Evolutionary conservation across 495 filamentous ascomycete species (phyloP).

Genomic region (Annulohypoxylon nitens): DNA sequence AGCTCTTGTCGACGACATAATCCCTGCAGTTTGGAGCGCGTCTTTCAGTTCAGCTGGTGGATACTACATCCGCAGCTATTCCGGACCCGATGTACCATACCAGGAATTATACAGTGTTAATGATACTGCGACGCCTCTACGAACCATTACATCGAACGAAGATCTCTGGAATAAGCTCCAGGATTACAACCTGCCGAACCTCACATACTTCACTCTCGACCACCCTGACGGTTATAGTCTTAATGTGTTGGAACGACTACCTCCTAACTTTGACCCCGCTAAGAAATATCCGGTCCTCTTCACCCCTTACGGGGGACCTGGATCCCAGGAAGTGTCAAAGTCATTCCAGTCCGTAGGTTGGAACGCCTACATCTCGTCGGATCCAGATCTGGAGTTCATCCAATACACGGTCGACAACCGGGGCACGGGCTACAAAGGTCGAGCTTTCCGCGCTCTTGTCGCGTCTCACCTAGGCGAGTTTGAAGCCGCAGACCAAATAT

Average conservation of each 20-base stretch:
- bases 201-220: slow-evolving; percentile 60
- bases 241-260: slow-evolving; percentile 63
- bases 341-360: slow-evolving; percentile 58
- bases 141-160: slow-evolving; percentile 65
- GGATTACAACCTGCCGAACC: slow-evolving; percentile 64
- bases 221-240: slow-evolving; percentile 63
- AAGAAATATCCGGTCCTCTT: slow-evolving; percentile 71
- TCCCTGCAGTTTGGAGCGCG: slow-evolving; percentile 64
- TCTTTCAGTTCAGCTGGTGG: slow-evolving; percentile 66
- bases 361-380: slow-evolving; percentile 67
- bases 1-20: slow-evolving; percentile 63
- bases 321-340: slow-evolving; percentile 65
- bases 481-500: slow-evolving; percentile 69
- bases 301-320: slow-evolving; percentile 68
- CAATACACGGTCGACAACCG: slow-evolving; percentile 69
- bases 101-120: slow-evolving; percentile 66
- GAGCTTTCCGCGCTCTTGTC: slow-evolving; percentile 63
- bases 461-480: slow-evolving; percentile 64
- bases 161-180: slow-evolving; percentile 59
- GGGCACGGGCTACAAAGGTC: slow-evolving; percentile 67
- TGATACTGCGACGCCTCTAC: slow-evolving; percentile 57
- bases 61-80: slow-evolving; percentile 69
- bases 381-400: slow-evolving; percentile 70
- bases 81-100: slow-evolving; percentile 68
- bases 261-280: slow-evolving; percentile 61